Evolutionary conservation across 2,329 filamentous ascomycete species (phyloP), one percentile per base, ranked within the genome.

Genomic region (Ophiostoma ulmi): DNA sequence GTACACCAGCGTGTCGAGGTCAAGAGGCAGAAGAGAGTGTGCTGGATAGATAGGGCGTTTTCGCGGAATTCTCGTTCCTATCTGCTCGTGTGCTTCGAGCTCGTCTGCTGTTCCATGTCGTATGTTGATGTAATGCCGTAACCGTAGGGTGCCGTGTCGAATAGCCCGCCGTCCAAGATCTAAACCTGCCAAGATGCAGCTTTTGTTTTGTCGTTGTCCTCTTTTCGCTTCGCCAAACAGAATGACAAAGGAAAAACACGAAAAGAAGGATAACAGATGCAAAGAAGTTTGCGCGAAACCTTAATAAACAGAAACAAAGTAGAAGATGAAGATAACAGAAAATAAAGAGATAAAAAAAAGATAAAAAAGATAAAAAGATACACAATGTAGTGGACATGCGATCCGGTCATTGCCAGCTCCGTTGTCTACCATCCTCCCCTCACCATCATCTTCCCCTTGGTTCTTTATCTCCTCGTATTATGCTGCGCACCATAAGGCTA

Each of bases 131-230:
- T 8, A 20, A n/a, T 48, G 17, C 44, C 4, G 44, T 48, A n/a
- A 20, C 44, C 17, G 17, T 2, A 5, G 44, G 5, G 11, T 17
- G 35, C 20, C 61, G 7, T 26, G 36, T 20, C 35, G 31, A 39
- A n/a, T 20, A 22, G 36, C 36, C 22, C 38, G 22, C 31, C 55
- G 26, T 65, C 68, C 68, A 22, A 52, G n/a, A 66, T 26, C 68
- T 64, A 69, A 66, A 69, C 14, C 64, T 55, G 70, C 70, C 67
- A n/a, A 65, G 64, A 71, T 70, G 71, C 69, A 17, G 63, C 63
- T 68, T 64, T 67, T 68, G 48, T 52, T 69, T 20, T 61, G 48
- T 63, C 26, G 41, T 41, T 48, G 31, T 44, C 39, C 52, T 65
- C 63, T 64, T 64, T 64, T 65, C n/a, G 63, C 38, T 36, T 64